Conservation (phyloP, 108 stramenopile species). For the Cylindrotheca fusiformis region DNA sequence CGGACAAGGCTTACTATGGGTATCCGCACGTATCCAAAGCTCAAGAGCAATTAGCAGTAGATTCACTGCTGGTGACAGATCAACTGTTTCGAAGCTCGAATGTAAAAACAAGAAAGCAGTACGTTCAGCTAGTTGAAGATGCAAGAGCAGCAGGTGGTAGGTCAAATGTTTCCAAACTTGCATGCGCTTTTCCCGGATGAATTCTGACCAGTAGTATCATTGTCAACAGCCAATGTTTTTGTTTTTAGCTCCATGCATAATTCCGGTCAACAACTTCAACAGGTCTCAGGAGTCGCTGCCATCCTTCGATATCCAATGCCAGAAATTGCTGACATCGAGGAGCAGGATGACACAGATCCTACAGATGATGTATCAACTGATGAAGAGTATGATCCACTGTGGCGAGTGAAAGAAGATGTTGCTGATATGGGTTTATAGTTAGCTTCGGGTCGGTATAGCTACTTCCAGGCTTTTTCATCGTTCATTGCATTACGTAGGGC, state of each 20-base stretch:
- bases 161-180: background rate
- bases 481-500: slow-evolving; percentile 29
- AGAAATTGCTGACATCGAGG: slow-evolving; percentile 79
- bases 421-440: slow-evolving; percentile 69
- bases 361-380: slow-evolving; percentile 28
- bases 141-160: slow-evolving; percentile 83
- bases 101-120: slow-evolving; percentile 63
- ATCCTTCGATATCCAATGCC: slow-evolving; percentile 88
- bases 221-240: slow-evolving; percentile 48
- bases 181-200: background rate
- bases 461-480: slow-evolving; percentile 32
- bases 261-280: slow-evolving; percentile 92
- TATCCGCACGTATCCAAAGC: slow-evolving; percentile 80
- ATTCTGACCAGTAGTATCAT: background rate
- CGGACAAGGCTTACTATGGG: slow-evolving; percentile 95
- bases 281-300: slow-evolving; percentile 93
- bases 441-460: too few relatives aligned
- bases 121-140: slow-evolving; percentile 88
- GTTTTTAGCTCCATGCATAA: slow-evolving; percentile 91
- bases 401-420: slow-evolving; percentile 68
- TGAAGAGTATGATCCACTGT: slow-evolving; percentile 44
- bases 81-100: slow-evolving; percentile 88
- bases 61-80: slow-evolving; percentile 91
- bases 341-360: slow-evolving; percentile 35
- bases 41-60: slow-evolving; percentile 87